Evolutionary conservation across 306 rosid genomes (phyloP).

Genomic region (Psophocarpus tetragonolobus): DNA sequence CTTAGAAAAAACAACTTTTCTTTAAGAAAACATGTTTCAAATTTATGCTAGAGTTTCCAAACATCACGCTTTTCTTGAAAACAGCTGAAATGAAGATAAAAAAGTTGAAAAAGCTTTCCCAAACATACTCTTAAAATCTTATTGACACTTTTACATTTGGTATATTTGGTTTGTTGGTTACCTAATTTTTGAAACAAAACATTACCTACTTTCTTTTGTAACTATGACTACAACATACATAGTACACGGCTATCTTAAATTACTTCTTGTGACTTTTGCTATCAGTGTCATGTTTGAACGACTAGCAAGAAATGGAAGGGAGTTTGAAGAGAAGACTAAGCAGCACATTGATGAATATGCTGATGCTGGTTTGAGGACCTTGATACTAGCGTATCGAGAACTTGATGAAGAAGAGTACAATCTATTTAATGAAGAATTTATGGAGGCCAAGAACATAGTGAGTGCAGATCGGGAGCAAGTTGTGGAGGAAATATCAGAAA

Average conservation of each 20-base stretch:
- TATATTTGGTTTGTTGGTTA: background rate
- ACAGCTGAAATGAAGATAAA: too few relatives aligned
- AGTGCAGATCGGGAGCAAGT: slow-evolving; percentile 37
- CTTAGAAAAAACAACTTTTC: too few relatives aligned
- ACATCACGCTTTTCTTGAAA: too few relatives aligned
- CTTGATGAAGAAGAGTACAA: slow-evolving; percentile 35
- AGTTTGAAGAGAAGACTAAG: slow-evolving; percentile 42
- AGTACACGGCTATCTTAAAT: background rate
- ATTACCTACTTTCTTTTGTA: background rate
- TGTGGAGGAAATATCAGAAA: slow-evolving; percentile 33
- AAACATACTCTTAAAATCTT: slow-evolving; percentile 6
- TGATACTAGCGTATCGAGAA: slow-evolving; percentile 39
- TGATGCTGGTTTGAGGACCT: slow-evolving; percentile 43
- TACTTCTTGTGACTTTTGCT: background rate
- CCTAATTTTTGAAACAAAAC: background rate
- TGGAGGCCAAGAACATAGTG: slow-evolving; percentile 35
- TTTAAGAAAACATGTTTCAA: too few relatives aligned
- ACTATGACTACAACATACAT: background rate
- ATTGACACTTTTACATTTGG: background rate
- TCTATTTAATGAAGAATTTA: slow-evolving; percentile 26
- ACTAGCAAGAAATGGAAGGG: slow-evolving; percentile 37
- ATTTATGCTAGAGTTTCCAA: too few relatives aligned
- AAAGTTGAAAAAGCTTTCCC: too few relatives aligned
- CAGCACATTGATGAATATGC: slow-evolving; percentile 45
- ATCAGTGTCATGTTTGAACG: slow-evolving; percentile 43